These are phyloP conservation scores for Diddensiella santjacobensis DNA, from an alignment of 805 yeast species.

Conservation along the genomic window DNA sequence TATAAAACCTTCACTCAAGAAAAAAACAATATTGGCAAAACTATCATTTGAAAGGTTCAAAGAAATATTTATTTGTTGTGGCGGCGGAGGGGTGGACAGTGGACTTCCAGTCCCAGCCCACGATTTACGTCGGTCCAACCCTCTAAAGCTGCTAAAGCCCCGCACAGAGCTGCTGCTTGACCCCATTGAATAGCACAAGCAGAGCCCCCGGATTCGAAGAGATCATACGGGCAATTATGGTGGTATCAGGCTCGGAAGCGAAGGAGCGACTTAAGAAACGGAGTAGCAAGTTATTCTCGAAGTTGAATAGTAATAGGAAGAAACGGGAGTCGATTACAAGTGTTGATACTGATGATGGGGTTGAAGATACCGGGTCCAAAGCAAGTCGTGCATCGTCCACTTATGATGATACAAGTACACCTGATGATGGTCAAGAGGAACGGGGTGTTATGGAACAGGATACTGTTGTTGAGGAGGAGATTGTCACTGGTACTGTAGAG, in stretches of 20 bases:
- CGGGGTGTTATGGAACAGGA: background rate
- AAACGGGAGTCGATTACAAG: background rate
- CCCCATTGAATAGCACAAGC: too few relatives aligned
- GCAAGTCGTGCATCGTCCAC: background rate
- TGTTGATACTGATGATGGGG: background rate
- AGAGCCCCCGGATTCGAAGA: too few relatives aligned
- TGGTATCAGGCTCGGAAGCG: background rate
- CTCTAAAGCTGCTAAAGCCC: too few relatives aligned
- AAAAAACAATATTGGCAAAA: too few relatives aligned
- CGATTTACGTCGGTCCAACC: too few relatives aligned
- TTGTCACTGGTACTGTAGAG: background rate
- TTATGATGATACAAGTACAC: background rate
- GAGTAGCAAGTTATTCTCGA: conserved; percentile 7
- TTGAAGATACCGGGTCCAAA: background rate
- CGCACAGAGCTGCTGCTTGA: too few relatives aligned
- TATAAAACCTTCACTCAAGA: too few relatives aligned
- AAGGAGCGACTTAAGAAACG: conserved; percentile 1
- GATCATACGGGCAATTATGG: background rate
- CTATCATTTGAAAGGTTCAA: too few relatives aligned
- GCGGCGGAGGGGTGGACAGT: too few relatives aligned
- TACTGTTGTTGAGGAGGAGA: background rate
- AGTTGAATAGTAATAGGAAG: background rate
- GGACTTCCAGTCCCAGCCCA: too few relatives aligned
- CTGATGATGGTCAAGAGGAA: background rate
- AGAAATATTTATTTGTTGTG: too few relatives aligned